A percentile compares a stretch with the other conserved stretches of the same genome.
Conservation (phyloP, 352 stramenopile genomes). For the Phytophthora pini region DNA sequence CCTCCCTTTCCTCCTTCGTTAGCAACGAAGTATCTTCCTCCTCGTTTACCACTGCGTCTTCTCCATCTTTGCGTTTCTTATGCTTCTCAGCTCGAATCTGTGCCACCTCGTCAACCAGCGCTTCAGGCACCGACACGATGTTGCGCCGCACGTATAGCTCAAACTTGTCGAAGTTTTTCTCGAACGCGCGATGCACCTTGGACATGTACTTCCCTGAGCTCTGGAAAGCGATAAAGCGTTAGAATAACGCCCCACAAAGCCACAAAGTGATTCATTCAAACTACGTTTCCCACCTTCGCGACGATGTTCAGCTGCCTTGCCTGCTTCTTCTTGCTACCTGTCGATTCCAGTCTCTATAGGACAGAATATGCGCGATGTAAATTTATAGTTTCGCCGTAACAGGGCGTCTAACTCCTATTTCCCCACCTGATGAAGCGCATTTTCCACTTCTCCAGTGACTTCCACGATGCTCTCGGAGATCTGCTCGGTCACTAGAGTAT, state of each 20-base stretch:
- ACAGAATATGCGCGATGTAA: neutral
- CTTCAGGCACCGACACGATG: conserved; percentile 63
- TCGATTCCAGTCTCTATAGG: conserved; percentile 49
- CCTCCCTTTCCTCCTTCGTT: conserved; percentile 50
- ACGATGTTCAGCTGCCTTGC: conserved; percentile 65
- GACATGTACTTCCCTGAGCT: conserved; percentile 67
- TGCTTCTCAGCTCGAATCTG: conserved; percentile 43
- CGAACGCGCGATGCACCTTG: conserved; percentile 64
- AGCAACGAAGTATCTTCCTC: conserved; percentile 33
- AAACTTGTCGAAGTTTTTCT: conserved; percentile 89
- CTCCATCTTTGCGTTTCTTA: conserved; percentile 7
- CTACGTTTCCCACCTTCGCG: conserved; percentile 49
- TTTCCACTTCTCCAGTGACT: conserved; percentile 72
- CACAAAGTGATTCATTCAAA: neutral
- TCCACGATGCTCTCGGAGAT: conserved; percentile 56
- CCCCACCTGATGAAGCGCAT: conserved; percentile 66
- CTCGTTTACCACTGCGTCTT: conserved; percentile 9
- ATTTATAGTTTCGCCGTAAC: neutral
- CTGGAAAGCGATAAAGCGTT: conserved; percentile 29
- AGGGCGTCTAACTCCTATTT: neutral
- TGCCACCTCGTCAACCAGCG: conserved; percentile 53
- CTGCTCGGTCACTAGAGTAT: conserved; percentile 44
- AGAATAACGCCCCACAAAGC: neutral
- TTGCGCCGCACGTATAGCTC: conserved; percentile 82
- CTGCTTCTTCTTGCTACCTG: conserved; percentile 68